phyloP scores from a whole-genome alignment of 306 rosid genomes.

The Cercis canadensis region DNA sequence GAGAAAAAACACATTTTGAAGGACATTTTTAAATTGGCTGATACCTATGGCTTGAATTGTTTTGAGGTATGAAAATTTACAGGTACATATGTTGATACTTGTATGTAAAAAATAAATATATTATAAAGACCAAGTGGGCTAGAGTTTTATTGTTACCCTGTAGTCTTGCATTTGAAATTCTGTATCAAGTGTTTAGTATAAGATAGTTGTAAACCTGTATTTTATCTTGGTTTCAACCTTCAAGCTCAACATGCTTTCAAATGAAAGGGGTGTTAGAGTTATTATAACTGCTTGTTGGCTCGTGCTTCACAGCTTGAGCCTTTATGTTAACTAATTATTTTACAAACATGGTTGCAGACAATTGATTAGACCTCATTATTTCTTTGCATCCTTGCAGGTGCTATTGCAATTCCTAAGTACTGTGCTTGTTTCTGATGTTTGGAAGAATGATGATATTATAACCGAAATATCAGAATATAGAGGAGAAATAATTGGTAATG shows the following conservation, averaged over 20 bases:
- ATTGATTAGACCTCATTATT: slow-evolving; percentile 24
- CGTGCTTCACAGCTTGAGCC: slow-evolving; percentile 15
- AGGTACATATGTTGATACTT: slow-evolving; percentile 25
- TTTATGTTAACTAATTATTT: slow-evolving; percentile 31
- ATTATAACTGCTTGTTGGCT: slow-evolving; percentile 5
- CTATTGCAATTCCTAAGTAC: slow-evolving; percentile 67
- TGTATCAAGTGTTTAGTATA: neutral
- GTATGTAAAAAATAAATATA: slow-evolving; percentile 22
- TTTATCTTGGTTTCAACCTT: slow-evolving; percentile 12
- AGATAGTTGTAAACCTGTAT: slow-evolving; percentile 25
- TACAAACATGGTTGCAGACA: too few relatives aligned
- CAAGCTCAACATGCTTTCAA: slow-evolving; percentile 23
- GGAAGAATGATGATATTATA: slow-evolving; percentile 86
- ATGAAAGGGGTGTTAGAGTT: slow-evolving; percentile 16
- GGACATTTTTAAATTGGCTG: slow-evolving; percentile 76
- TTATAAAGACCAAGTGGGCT: neutral
- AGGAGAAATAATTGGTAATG: slow-evolving; percentile 58
- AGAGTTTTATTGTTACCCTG: slow-evolving; percentile 15
- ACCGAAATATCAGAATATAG: slow-evolving; percentile 70
- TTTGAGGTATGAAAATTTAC: slow-evolving; percentile 66
- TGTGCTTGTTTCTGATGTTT: slow-evolving; percentile 82
- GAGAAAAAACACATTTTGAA: slow-evolving; percentile 83
- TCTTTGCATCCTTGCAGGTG: slow-evolving; percentile 69
- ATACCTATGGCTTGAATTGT: slow-evolving; percentile 72
- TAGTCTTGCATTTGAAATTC: too few relatives aligned